These are phyloP conservation scores for Xylaria grammica DNA, from an alignment of 495 filamentous ascomycete genomes.

Conservation along the genomic window DNA sequence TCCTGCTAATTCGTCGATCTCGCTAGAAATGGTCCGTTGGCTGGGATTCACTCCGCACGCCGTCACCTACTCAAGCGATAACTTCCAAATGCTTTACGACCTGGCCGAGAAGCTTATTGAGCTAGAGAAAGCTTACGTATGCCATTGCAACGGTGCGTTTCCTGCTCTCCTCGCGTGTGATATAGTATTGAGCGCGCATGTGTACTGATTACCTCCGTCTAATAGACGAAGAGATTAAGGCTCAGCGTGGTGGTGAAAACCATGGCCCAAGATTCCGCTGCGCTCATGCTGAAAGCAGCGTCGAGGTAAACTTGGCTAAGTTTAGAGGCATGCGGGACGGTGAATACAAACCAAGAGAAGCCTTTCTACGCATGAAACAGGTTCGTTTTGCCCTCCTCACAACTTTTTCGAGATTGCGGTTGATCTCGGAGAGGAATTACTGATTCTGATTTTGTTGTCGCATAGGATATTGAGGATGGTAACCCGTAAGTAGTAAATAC, in stretches of 20 bases:
- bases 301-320: conserved; percentile 72
- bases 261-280: conserved; percentile 75
- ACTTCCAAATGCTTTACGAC: conserved; percentile 87
- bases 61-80: conserved; percentile 79
- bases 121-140: conserved; percentile 74
- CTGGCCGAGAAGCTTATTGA: conserved; percentile 84
- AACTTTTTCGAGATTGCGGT: no score
- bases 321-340: conserved; percentile 93
- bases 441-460: background rate
- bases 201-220: conserved; percentile 24
- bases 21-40: conserved; percentile 75
- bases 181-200: background rate
- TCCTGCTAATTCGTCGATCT: background rate
- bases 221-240: conserved; percentile 73
- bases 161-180: background rate
- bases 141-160: conserved; percentile 46
- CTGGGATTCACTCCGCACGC: conserved; percentile 78
- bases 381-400: conserved; percentile 17
- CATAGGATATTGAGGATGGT: conserved; percentile 40
- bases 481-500: conserved; percentile 37
- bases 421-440: background rate
- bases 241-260: conserved; percentile 78
- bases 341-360: conserved; percentile 84
- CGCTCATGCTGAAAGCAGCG: conserved; percentile 72
- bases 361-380: conserved; percentile 92